Evolutionary conservation across 208 protist genomes (phyloP), one percentile per base, ranked within the genome.

Genomic region (Trypanosoma congolense): DNA sequence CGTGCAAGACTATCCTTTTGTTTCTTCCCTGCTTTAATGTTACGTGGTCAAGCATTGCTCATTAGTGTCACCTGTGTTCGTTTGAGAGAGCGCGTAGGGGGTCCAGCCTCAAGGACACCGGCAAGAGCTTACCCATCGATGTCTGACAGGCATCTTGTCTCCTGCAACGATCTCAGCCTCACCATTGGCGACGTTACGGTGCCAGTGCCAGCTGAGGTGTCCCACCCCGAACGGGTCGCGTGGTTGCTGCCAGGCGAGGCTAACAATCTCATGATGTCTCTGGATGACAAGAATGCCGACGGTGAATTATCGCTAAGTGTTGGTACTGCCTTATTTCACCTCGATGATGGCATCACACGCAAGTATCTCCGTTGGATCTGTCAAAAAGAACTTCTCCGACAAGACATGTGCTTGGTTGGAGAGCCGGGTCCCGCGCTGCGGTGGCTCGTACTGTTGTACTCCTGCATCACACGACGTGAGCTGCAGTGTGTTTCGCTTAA

Each of bases 331-430:
- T 85, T 90, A 55, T 90, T 83, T 60, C 68, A 65, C 5, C 28
- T 90, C 12, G 53, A 69, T 14, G 76, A 90, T 55, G 67, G 72
- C 3, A 58, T 77, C 24, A 90, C 83, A 22, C 73, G 71, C 40
- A 44, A 44, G 12, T 80, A 89, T 51, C 53, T 96, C 14, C 83
- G 87, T 33, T 97, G 91, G 91, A 92, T 97, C 51, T 72, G 77
- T 35, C 87, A 97, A 71, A 97, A 97, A 70, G 83, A 95, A 66
- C 65, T 73, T 52, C 81, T 97, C 2, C 74, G 81, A 21, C 96
- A 98, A 56, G 96, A 98, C 61, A 94, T 97, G 75, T 97, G 96
- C 44, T 80, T 98, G n/a, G 80, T 97, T 30, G 93, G 93, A 4
- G 78, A 93, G 19, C 93, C 92, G 0, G 90, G 90, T 2, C 83